Base-by-base conservation (phyloP, 768 basidiomycete genomes). In the Lentinus brumalis region DNA sequence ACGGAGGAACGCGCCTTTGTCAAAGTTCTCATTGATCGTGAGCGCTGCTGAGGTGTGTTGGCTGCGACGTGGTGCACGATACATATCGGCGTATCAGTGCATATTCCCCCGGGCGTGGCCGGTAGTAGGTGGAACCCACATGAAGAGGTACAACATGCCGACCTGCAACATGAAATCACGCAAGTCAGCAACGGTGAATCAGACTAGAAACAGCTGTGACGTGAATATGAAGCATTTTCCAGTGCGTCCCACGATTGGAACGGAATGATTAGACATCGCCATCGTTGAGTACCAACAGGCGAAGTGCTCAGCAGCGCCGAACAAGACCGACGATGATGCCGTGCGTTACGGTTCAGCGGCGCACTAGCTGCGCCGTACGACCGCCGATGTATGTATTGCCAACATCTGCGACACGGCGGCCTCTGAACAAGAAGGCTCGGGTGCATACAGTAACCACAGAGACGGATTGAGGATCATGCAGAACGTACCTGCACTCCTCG, bases 11-110 rank as follows among this genome's bases (percentile, higher is more conserved):
- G 8, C 66, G 88, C 93, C 91, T 74, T 79, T 75, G 72, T 96
- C 94, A 68, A 74, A 94, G 71, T 97, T 97, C 75, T 97, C 95
- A 71, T 96, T 97, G 57, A 97, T 76, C 1, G 89, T 90, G 66
- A 92, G 72, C 3, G 86, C 91, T 42, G 89, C 88, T 41, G 87
- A 89, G 5, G 91, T 91, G 74, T 95, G 91, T 71, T 86, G 84
- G 50, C 84, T 86, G 61, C 40, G 50, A 38, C 18, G 29, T 30
- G 14, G 32, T 21, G 21, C n/a, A 51, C 39, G 31, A 41, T 32
- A 6, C 11, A 81, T 75, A 50, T 75, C 74, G 57, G 41, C 30
- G n/a, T 38, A 26, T 35, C 45, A 32, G 50, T 29, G 44, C 50
- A 15, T 30, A 45, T 30, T 51, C 29, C 35, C 35, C 44, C 5